These are phyloP conservation scores for Microdochium trichocladiopsis DNA, from an alignment of 2,329 filamentous ascomycete genomes.

Conservation along the genomic window DNA sequence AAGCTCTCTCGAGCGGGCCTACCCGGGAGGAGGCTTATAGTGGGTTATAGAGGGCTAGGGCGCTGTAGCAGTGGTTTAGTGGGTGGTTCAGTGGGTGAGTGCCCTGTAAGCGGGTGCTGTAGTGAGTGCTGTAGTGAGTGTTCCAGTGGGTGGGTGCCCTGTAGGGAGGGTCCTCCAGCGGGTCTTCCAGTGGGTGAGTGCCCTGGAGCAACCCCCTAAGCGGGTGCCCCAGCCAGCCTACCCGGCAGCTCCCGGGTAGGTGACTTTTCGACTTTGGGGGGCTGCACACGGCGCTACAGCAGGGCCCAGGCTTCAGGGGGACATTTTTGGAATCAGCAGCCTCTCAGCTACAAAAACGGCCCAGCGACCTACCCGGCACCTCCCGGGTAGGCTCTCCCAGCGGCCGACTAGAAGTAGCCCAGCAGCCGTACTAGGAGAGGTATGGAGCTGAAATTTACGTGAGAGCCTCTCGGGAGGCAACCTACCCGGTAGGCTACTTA, in stretches of 20 bases:
- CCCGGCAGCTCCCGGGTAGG: background rate
- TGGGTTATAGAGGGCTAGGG: too few relatives aligned
- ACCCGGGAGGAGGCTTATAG: too few relatives aligned
- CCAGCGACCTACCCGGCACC: background rate
- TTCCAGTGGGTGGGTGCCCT: too few relatives aligned
- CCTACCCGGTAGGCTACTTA: background rate
- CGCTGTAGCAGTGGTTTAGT: too few relatives aligned
- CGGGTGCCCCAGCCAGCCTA: background rate
- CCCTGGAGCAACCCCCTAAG: too few relatives aligned
- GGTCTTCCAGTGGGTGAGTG: too few relatives aligned
- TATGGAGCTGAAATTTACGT: background rate
- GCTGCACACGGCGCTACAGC: background rate
- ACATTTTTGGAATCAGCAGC: too few relatives aligned
- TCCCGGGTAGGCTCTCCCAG: background rate
- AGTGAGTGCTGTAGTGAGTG: too few relatives aligned
- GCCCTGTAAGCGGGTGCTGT: too few relatives aligned
- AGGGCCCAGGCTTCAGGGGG: too few relatives aligned
- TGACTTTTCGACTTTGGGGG: background rate
- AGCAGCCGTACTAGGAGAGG: background rate
- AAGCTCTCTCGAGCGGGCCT: background rate
- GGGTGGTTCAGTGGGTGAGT: too few relatives aligned
- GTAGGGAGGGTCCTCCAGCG: too few relatives aligned
- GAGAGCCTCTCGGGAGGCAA: background rate
- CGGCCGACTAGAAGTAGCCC: background rate
- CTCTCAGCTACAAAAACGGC: background rate